Conservation (phyloP, 2,329 filamentous ascomycete species). For the Blumeria hordei region DNA sequence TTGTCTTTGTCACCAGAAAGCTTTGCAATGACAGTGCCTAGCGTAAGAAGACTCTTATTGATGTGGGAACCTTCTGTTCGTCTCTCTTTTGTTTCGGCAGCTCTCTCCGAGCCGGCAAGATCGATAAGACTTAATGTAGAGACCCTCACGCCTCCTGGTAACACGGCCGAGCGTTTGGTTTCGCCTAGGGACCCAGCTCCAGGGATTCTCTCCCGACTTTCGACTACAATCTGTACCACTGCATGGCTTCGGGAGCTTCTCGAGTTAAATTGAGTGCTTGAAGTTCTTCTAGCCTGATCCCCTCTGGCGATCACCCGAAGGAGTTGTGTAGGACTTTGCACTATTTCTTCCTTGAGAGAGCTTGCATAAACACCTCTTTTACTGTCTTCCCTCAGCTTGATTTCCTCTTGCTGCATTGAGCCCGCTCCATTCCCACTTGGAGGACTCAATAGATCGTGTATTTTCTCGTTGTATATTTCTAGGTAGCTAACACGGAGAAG, state of each 20-base stretch:
- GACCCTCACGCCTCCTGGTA: constrained; percentile 77
- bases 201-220: constrained; percentile 70
- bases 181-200: constrained; percentile 22
- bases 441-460: constrained; percentile 72
- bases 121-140: constrained; percentile 91
- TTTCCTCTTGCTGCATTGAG: constrained; percentile 54
- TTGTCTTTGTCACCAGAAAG: constrained; percentile 81
- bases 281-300: constrained; percentile 70
- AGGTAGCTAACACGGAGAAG: constrained; percentile 88
- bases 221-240: constrained; percentile 94
- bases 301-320: constrained; percentile 84
- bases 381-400: constrained; percentile 88
- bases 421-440: constrained; percentile 27
- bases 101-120: constrained; percentile 85
- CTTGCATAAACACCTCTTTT: constrained; percentile 93
- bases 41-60: constrained; percentile 87
- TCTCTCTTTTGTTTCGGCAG: constrained; percentile 83
- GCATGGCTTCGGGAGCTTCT: constrained; percentile 94
- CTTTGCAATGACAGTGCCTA: constrained; percentile 84
- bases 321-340: constrained; percentile 89
- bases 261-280: constrained; percentile 90
- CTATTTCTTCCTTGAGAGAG: constrained; percentile 91
- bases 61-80: constrained; percentile 91
- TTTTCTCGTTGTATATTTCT: constrained; percentile 97
- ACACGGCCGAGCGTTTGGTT: constrained; percentile 41